phyloP scores from a whole-genome alignment of 2,329 filamentous ascomycete genomes.

The Ceratocystis destructans region DNA sequence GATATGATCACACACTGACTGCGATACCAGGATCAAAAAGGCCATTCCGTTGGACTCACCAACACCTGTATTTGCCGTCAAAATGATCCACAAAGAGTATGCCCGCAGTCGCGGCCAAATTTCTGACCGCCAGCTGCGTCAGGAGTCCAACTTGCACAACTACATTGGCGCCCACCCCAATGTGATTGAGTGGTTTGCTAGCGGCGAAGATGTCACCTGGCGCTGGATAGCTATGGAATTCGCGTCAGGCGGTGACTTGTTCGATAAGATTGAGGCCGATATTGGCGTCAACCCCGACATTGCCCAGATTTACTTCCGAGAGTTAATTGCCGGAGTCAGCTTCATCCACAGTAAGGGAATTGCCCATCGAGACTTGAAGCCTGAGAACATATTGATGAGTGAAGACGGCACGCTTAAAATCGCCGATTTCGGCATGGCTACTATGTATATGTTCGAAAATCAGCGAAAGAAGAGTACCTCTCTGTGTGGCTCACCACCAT shows the following conservation, averaged over 20 bases:
- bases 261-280: constrained; percentile 98
- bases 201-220: constrained; percentile 75
- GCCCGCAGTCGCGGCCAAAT: constrained; percentile 80
- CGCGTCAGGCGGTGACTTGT: constrained; percentile 87
- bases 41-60: constrained; percentile 58
- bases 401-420: constrained; percentile 78
- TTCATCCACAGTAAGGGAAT: constrained; percentile 96
- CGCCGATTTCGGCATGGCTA: constrained; percentile 91
- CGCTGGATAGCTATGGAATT: constrained; percentile 98
- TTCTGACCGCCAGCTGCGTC: constrained; percentile 73
- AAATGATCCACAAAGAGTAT: constrained; percentile 96
- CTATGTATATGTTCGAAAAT: constrained; percentile 81
- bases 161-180: constrained; percentile 83
- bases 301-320: constrained; percentile 89
- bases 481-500: constrained; percentile 89
- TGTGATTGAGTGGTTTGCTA: constrained; percentile 83
- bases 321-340: constrained; percentile 76
- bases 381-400: constrained; percentile 87
- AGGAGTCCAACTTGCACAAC: constrained; percentile 83
- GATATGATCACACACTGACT: constrained; percentile 18
- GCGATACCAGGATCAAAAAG: constrained; percentile 65
- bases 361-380: constrained; percentile 81
- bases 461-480: constrained; percentile 70
- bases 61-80: constrained; percentile 82
- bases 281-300: constrained; percentile 89